Conservation (phyloP, 2,329 filamentous ascomycete genomes). For the Cladosporium sp. region DNA sequence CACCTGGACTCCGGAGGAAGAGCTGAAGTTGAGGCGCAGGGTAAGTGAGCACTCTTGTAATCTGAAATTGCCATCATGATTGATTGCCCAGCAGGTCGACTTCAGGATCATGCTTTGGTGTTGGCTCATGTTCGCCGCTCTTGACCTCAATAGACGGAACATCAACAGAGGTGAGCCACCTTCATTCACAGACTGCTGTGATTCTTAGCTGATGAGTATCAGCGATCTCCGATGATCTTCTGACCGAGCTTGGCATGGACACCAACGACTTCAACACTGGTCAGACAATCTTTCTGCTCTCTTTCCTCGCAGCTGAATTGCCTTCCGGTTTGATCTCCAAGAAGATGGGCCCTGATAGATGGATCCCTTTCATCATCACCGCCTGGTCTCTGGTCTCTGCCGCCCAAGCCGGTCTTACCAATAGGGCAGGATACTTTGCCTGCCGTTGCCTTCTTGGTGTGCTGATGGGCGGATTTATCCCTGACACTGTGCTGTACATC, state of each 20-base stretch:
- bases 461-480: conserved; percentile 22
- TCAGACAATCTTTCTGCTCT: conserved; percentile 40
- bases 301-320: conserved; percentile 45
- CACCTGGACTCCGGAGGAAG: neutral
- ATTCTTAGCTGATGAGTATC: conserved; percentile 14
- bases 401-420: conserved; percentile 33
- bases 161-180: neutral
- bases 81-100: neutral
- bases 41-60: neutral
- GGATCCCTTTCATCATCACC: conserved; percentile 35
- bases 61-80: conserved; percentile 10
- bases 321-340: conserved; percentile 50
- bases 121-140: conserved; percentile 44
- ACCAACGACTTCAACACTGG: conserved; percentile 46
- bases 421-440: conserved; percentile 25
- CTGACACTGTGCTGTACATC: conserved; percentile 38
- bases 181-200: neutral
- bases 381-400: conserved; percentile 34
- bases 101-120: neutral
- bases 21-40: conserved; percentile 27
- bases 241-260: conserved; percentile 37
- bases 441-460: conserved; percentile 22
- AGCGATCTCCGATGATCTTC: conserved; percentile 23
- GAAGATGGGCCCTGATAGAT: conserved; percentile 45
- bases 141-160: conserved; percentile 39